These are phyloP conservation scores for Tricholoma sp. DNA, from an alignment of 768 basidiomycete genomes.

Conservation along the genomic window DNA sequence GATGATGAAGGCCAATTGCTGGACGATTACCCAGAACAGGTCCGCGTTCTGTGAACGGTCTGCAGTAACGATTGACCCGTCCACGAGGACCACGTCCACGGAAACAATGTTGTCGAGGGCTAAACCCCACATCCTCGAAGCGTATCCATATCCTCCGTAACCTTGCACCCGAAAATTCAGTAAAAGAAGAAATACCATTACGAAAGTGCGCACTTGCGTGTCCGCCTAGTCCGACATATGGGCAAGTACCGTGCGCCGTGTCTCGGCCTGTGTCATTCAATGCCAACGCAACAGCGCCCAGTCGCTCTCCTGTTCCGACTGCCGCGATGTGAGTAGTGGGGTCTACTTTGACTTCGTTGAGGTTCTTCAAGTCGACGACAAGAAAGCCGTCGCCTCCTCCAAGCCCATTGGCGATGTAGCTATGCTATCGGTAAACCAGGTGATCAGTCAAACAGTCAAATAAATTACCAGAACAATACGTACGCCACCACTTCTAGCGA, in stretches of 20 bases:
- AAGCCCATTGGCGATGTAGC: constrained; percentile 39
- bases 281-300: constrained; percentile 18
- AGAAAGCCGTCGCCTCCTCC: constrained; percentile 36
- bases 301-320: not conserved
- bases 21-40: not conserved
- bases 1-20: constrained; percentile 12
- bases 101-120: constrained; percentile 27
- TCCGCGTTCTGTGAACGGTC: not conserved
- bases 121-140: constrained; percentile 32
- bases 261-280: constrained; percentile 31
- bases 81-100: constrained; percentile 27
- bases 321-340: constrained; percentile 23
- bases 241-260: constrained; percentile 39
- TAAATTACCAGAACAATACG: not conserved
- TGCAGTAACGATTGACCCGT: constrained; percentile 24
- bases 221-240: constrained; percentile 42
- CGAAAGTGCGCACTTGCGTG: constrained; percentile 28
- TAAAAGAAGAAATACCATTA: not conserved
- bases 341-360: constrained; percentile 30
- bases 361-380: constrained; percentile 35
- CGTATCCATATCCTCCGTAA: constrained; percentile 30
- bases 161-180: constrained; percentile 8
- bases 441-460: not conserved
- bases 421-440: constrained; percentile 22
- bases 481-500: not conserved